Evolutionary conservation across 163 green algal species (phyloP), one percentile per base, ranked within the genome.

Genomic region (Volvox carteri): DNA sequence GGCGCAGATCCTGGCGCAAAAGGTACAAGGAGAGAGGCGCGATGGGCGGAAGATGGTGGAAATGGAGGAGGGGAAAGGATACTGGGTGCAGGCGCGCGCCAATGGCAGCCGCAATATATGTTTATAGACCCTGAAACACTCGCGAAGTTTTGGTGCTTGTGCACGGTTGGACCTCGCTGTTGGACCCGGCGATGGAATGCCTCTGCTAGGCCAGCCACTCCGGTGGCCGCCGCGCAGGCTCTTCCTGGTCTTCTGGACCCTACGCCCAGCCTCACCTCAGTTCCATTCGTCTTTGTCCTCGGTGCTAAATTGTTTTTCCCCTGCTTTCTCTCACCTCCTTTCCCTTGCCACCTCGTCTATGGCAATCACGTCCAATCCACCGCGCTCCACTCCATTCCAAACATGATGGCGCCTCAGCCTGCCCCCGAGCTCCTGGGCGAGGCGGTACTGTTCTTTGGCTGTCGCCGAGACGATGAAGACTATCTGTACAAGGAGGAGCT

Each of bases 391-490:
- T n/a, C n/a, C n/a, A n/a, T n/a, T n/a, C n/a, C n/a, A n/a, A n/a
- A n/a, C n/a, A n/a, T n/a, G n/a, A n/a, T n/a, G n/a, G n/a, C n/a
- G 8, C 72, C n/a, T 19, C 77, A 85, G 77, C 77, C 77, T 21
- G 19, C 33, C 0, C 84, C 73, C 78, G 78, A 33, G 18, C 4
- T 41, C 0, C 12, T 89, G 50, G 96, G 93, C 68, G 78, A 93
- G 52, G 87, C 92, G 19, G 96, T 94, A 95, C 94, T 99, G 39
- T 99, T 98, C 94, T 99, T 99, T 89, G 97, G 97, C 30, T 99
- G 97, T 94, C 95, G 97, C 11, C 85, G 90, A 25, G 46, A 88
- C 5, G 92, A 96, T 42, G 93, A 98, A 90, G 97, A 99, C 92
- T 98, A 93, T 89, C 84, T 99, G 52, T 99, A 98, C 74, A 48